Evolutionary conservation across 2,329 filamentous ascomycete species (phyloP).

Genomic region (Lecanicillium sp.): DNA sequence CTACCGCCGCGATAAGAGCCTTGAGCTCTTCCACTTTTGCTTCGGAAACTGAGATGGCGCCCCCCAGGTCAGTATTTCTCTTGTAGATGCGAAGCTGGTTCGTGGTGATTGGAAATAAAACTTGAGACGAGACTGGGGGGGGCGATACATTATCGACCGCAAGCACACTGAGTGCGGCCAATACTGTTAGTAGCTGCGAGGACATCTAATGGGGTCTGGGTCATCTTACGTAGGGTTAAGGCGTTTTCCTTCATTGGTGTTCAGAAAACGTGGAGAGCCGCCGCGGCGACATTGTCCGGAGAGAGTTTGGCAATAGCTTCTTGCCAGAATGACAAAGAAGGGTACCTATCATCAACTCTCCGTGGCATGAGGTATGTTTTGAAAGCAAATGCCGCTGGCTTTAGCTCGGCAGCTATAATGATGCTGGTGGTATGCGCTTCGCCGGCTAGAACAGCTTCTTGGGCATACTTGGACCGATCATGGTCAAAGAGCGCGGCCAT

Average conservation of each 20-base stretch:
- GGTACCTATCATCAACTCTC: not conserved
- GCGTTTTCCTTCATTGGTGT: too few species aligned
- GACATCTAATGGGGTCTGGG: not conserved
- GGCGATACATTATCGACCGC: conserved; percentile 7
- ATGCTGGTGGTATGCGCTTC: not conserved
- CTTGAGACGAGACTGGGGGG: conserved; percentile 13
- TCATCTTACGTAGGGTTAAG: too few species aligned
- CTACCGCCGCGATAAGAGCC: conserved; percentile 18
- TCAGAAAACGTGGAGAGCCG: too few species aligned
- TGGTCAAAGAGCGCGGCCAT: not conserved
- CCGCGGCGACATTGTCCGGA: not conserved
- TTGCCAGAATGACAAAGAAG: not conserved
- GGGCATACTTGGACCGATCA: not conserved
- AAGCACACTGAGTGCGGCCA: not conserved
- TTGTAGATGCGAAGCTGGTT: conserved; percentile 7
- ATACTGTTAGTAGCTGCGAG: not conserved
- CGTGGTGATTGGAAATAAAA: conserved; percentile 6
- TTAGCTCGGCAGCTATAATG: not conserved
- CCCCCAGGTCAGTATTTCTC: conserved; percentile 11
- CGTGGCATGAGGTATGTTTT: conserved; percentile 8
- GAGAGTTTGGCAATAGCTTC: not conserved
- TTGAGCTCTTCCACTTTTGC: conserved; percentile 18
- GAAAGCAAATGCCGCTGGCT: not conserved
- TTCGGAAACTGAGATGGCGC: conserved; percentile 1
- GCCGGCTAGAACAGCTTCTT: not conserved